Base-by-base conservation (phyloP, 164 flowering plant species). In the Vitis rotundifolia region DNA sequence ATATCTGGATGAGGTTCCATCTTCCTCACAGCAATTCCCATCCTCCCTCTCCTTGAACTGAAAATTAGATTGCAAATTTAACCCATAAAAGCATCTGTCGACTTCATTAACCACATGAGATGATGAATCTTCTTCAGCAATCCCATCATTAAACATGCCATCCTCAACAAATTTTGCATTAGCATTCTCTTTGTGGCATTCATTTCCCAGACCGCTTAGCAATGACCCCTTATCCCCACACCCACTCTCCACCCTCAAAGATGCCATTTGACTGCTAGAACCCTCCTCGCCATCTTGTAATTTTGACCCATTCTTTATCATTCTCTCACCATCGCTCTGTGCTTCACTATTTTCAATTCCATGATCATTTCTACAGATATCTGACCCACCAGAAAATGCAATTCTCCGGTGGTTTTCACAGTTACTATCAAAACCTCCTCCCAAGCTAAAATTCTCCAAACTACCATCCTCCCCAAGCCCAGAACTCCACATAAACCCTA, bases 401-500 rank as follows among this genome's bases (percentile, higher is more conserved):
- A 63, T 22, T 9, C 49, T 68, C 47, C 3, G 31, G 37, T 3
- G 47, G 37, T 71, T 73, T 9, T 69, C 74, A 9, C 19, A 22
- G 59, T 65, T 73, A 19, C 64, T 70, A 16, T 61, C 78, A 47
- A 71, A 22, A 66, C 48, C 78, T 48, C 77, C 83, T 50, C 74
- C 78, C 65, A 79, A 77, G 68, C 79, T 78, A 50, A 82, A 81
- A 76, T 63, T 76, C 53, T 79, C 89, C 71, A 80, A 80, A 15
- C 76, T 72, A 51, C 60, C 44, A 75, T 69, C 83, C 55, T 75
- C 85, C 29, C 76, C 84, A 58, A 74, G 73, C 50, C 79, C 79
- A 26, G 78, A 74, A 73, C 81, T 84, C 77, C 71, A 87, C 37
- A 73, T 3, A 11, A 87, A 83, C 59, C 86, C 90, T n/a, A 84